phyloP scores from a whole-genome alignment of 78 protist genomes.

The Mastigamoeba balamuthi region DNA sequence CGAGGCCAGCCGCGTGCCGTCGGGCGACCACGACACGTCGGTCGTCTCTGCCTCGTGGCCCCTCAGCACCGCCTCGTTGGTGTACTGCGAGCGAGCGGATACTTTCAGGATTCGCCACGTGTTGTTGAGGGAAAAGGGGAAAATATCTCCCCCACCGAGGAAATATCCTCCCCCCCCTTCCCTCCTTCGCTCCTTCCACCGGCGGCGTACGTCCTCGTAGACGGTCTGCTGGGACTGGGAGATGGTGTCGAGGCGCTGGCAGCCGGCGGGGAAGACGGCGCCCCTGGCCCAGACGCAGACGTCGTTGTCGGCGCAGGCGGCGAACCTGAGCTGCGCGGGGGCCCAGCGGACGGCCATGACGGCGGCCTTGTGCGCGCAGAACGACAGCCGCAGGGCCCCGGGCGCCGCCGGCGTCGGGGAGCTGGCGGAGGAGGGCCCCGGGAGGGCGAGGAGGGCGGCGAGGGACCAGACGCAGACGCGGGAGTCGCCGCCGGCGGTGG shows the following conservation, averaged over 20 bases:
- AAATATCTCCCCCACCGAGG: too few species aligned
- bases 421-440: too few species aligned
- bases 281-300: too few species aligned
- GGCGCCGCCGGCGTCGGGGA: too few species aligned
- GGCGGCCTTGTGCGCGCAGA: too few species aligned
- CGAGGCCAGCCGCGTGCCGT: background rate
- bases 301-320: background rate
- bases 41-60: background rate
- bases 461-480: background rate
- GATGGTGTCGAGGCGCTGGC: too few species aligned
- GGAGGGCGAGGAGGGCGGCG: background rate
- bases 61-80: background rate
- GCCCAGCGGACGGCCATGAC: background rate
- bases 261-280: too few species aligned
- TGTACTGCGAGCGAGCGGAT: background rate
- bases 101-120: background rate
- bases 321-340: background rate
- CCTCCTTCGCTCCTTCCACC: too few species aligned
- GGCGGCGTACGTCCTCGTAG: background rate
- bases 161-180: too few species aligned
- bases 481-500: background rate
- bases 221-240: background rate
- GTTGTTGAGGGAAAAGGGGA: background rate
- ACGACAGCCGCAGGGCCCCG: too few species aligned
- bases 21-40: background rate